phyloP scores from a whole-genome alignment of 2,329 filamentous ascomycete genomes.

The Xylaria sp. region DNA sequence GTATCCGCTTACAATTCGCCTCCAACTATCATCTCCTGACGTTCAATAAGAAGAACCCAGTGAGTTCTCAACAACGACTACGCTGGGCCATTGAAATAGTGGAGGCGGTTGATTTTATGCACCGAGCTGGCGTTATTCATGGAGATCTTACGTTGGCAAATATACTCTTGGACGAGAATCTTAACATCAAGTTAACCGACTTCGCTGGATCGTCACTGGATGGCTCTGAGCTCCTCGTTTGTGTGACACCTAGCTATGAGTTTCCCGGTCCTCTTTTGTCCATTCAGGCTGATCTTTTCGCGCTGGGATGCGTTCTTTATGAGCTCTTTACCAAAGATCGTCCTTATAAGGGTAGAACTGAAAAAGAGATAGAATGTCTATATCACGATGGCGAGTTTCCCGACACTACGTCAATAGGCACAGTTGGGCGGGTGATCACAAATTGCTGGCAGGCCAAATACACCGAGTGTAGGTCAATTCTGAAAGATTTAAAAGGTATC shows the following conservation, averaged over 20 bases:
- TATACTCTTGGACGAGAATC: conserved; percentile 1
- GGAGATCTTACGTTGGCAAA: not conserved
- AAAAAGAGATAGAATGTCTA: not conserved
- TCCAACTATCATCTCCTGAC: not conserved
- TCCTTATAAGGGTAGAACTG: not conserved
- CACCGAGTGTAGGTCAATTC: too few relatives aligned
- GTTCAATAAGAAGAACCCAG: not conserved
- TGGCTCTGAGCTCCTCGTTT: not conserved
- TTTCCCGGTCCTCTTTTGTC: conserved; percentile 9
- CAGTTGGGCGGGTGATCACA: not conserved
- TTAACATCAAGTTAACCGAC: not conserved
- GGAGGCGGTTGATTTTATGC: not conserved
- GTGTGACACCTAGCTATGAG: not conserved
- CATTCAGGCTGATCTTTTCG: conserved; percentile 1
- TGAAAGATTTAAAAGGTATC: too few relatives aligned
- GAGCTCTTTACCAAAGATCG: not conserved
- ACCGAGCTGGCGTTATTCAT: not conserved
- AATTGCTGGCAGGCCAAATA: not conserved
- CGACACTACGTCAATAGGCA: not conserved
- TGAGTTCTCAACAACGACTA: not conserved
- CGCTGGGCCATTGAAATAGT: conserved; percentile 1
- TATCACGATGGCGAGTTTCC: not conserved
- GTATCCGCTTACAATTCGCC: not conserved
- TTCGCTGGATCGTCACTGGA: conserved; percentile 1
- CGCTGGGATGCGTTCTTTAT: not conserved